These are phyloP conservation scores for Monosporozyma siamensis DNA, from an alignment of 805 yeast genomes.

Conservation along the genomic window DNA sequence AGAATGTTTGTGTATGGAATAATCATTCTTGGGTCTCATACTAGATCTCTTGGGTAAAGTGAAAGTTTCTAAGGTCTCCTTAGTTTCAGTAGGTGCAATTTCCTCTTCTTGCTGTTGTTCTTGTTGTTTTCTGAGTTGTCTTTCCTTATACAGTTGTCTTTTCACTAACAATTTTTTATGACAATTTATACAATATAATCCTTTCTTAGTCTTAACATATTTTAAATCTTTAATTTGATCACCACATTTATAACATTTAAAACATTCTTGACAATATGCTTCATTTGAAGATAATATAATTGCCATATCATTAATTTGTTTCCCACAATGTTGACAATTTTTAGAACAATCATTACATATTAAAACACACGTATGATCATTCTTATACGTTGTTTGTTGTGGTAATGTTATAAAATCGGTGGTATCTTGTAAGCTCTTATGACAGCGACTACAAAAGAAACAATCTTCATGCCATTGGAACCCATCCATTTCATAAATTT, in stretches of 20 bases:
- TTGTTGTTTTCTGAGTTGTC: background rate
- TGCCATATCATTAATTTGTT: slow-evolving; percentile 86
- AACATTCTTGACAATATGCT: slow-evolving; percentile 87
- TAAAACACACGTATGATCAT: slow-evolving; percentile 30
- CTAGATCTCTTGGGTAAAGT: slow-evolving; percentile 16
- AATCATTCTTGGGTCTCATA: slow-evolving; percentile 10
- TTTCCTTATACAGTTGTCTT: slow-evolving; percentile 40
- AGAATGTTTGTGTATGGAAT: slow-evolving; percentile 2
- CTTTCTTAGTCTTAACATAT: slow-evolving; percentile 89
- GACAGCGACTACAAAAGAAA: slow-evolving; percentile 80
- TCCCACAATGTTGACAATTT: slow-evolving; percentile 73
- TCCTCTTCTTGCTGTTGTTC: too few relatives aligned
- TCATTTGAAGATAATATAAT: slow-evolving; percentile 70
- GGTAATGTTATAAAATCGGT: background rate
- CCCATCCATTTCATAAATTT: slow-evolving; percentile 1
- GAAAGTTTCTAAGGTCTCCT: background rate
- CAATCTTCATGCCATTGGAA: slow-evolving; percentile 86
- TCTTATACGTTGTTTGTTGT: too few relatives aligned
- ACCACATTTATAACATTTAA: slow-evolving; percentile 82
- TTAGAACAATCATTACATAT: slow-evolving; percentile 88
- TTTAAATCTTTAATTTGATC: slow-evolving; percentile 76
- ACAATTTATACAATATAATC: slow-evolving; percentile 86
- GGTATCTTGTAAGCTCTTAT: slow-evolving; percentile 55
- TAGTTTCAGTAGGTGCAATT: background rate
- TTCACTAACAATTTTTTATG: slow-evolving; percentile 75